Evolutionary conservation across 805 yeast genomes (phyloP), one percentile per base, ranked within the genome.

Genomic region (Cyberlindnera maritima): DNA sequence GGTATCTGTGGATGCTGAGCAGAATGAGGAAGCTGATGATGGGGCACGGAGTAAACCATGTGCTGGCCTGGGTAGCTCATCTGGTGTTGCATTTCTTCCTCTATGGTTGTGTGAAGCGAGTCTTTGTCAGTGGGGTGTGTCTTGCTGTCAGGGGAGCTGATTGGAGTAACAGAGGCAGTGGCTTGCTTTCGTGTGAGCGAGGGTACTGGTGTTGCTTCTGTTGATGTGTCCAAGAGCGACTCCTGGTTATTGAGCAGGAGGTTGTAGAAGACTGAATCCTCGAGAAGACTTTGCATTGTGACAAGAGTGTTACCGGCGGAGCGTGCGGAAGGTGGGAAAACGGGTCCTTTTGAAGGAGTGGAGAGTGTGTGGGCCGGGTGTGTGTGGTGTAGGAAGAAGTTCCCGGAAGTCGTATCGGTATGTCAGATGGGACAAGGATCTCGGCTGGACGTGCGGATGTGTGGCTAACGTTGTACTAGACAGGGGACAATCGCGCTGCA

Each of bases 221-320:
- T 23, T 14, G 39, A 34, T 17, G 39, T 29, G 17, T 47, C 50
- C 15, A 39, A n/a, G 28, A 47, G 33, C 2, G 50, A 39, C 34
- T 47, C 50, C 20, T 39, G 43, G 21, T 58, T 56, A 29, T 52
- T 56, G n/a, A 52, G 43, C 18, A 58, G 39, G 13, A 58, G 46
- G 14, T 46, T 47, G 44, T 57, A 57, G 34, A 58, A 58, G 13
- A 53, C 54, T 2, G 61, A 58, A 36, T 58, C 62, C 13, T 55
- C 56, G 9, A 58, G 31, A 9, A 58, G 46, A 25, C 49, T 56
- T 20, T 57, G 58, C 62, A 58, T 58, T 31, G 29, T 41, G 9
- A 17, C 17, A 23, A 33, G 38, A 20, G 18, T n/a, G 12, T 8
- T 6, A 15, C 6, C 12, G 6, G 43, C 9, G 25, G 25, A 19